A percentile compares a stretch with the other conserved stretches of the same genome.
Evolutionary conservation across 2,329 filamentous ascomycete genomes (phyloP).

Genomic region (Paecilomyces dactylethromorphus): DNA sequence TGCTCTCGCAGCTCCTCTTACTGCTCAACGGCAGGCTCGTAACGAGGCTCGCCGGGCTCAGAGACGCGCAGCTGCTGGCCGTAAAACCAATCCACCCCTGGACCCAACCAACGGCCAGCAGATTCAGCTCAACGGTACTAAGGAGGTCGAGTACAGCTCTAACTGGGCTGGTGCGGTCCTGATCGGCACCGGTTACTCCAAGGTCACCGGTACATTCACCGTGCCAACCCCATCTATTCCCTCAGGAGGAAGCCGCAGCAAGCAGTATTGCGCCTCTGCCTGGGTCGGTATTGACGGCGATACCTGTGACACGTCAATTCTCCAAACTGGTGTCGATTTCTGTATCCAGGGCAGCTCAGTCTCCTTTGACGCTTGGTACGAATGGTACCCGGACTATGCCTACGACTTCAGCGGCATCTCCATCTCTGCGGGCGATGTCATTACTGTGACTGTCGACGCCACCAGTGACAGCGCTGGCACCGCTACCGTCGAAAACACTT

Average conservation of each 20-base stretch:
- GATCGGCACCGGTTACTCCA: constrained; percentile 43
- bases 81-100: constrained; percentile 24
- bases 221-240: constrained; percentile 43
- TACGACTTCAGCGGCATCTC: constrained; percentile 45
- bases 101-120: constrained; percentile 27
- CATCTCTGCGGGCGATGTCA: constrained; percentile 37
- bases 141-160: constrained; percentile 42
- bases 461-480: constrained; percentile 36
- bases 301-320: constrained; percentile 45
- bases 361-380: constrained; percentile 52
- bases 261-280: constrained; percentile 42
- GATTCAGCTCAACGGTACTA: constrained; percentile 13
- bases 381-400: constrained; percentile 53
- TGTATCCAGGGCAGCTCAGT: constrained; percentile 34
- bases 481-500: constrained; percentile 44
- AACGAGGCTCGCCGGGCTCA: constrained; percentile 16
- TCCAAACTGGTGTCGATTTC: constrained; percentile 54
- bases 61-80: constrained; percentile 1
- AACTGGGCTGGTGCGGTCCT: constrained; percentile 57
- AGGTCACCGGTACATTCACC: constrained; percentile 48
- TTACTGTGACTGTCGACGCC: constrained; percentile 37
- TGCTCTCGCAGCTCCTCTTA: constrained; percentile 42
- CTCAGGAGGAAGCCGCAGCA: constrained; percentile 15
- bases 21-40: constrained; percentile 13
- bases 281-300: constrained; percentile 59